Evolutionary conservation across 2,329 filamentous ascomycete genomes (phyloP).

Genomic region (Colletotrichum phormii): DNA sequence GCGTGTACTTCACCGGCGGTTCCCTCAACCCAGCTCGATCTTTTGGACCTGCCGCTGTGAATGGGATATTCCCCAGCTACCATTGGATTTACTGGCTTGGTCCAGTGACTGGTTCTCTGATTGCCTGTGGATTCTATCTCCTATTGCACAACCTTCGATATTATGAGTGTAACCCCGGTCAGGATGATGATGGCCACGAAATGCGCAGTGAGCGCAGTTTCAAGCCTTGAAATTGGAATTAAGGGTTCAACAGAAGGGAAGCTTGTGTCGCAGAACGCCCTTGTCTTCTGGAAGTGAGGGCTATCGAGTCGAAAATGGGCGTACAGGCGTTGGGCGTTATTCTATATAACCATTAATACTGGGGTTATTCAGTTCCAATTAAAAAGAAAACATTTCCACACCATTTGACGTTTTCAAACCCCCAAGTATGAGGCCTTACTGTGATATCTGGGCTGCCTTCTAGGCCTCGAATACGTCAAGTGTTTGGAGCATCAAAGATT

Average conservation of each 20-base stretch:
- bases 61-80: slow-evolving; percentile 54
- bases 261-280: not conserved
- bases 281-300: not conserved
- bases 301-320: not conserved
- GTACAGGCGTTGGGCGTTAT: no score
- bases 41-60: slow-evolving; percentile 60
- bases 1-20: slow-evolving; percentile 60
- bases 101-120: slow-evolving; percentile 59
- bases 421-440: no score
- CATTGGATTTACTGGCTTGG: slow-evolving; percentile 69
- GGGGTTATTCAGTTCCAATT: no score
- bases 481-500: no score
- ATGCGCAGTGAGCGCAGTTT: not conserved
- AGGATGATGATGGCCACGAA: slow-evolving; percentile 50
- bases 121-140: slow-evolving; percentile 63
- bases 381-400: no score
- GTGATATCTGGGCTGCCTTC: no score
- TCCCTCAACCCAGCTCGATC: slow-evolving; percentile 64
- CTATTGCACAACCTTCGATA: slow-evolving; percentile 64
- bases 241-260: not conserved
- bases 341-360: no score
- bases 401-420: no score
- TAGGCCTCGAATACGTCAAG: no score
- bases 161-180: slow-evolving; percentile 60
- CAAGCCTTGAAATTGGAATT: not conserved